phyloP scores from a whole-genome alignment of 2,329 filamentous ascomycete genomes.

The Colletotrichum kahawae region DNA sequence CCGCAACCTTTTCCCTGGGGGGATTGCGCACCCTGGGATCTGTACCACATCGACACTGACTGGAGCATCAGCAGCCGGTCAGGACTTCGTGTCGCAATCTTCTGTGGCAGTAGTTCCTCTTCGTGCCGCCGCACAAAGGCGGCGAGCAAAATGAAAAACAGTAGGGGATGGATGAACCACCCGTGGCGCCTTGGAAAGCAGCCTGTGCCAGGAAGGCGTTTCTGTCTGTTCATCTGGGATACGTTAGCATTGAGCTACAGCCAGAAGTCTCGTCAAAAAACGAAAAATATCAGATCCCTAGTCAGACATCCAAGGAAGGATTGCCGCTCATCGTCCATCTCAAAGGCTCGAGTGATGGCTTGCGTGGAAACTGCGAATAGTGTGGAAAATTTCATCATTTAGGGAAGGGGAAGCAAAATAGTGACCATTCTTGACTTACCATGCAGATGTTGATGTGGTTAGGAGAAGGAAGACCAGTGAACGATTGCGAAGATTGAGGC shows the following conservation, averaged over 20 bases:
- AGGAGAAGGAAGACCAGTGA: neutral
- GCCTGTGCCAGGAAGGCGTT: neutral
- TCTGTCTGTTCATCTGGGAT: neutral
- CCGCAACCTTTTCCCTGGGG: neutral
- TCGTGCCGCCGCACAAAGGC: neutral
- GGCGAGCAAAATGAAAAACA: neutral
- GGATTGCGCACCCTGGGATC: neutral
- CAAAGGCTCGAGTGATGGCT: neutral
- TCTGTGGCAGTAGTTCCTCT: neutral
- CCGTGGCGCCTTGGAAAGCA: neutral
- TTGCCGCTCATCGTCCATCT: neutral
- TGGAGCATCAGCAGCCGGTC: neutral
- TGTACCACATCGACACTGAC: neutral
- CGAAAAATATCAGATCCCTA: neutral
- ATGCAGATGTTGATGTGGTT: neutral
- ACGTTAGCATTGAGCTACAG: neutral
- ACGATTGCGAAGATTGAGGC: neutral
- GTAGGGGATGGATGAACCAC: neutral
- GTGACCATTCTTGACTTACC: neutral
- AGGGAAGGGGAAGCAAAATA: neutral
- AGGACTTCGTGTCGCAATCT: neutral
- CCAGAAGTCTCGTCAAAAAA: neutral
- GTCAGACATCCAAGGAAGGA: neutral
- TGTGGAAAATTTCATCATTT: neutral
- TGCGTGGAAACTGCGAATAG: neutral